These are phyloP conservation scores for Mrakia gelida DNA, from an alignment of 768 basidiomycete species.

Conservation along the genomic window DNA sequence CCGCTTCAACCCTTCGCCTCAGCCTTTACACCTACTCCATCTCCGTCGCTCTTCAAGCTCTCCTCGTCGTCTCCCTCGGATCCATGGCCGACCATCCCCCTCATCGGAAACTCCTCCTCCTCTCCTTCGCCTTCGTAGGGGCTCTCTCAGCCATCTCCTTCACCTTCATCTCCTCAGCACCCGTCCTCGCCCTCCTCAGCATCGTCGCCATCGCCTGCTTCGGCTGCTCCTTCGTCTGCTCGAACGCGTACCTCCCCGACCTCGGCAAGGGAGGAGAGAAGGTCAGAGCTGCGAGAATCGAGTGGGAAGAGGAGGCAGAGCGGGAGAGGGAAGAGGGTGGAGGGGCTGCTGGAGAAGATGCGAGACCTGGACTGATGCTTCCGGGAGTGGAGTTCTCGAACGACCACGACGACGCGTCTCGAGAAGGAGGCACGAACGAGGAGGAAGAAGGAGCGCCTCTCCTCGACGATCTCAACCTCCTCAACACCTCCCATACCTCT, in stretches of 20 bases:
- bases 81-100: constrained; percentile 77
- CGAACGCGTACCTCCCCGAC: constrained; percentile 80
- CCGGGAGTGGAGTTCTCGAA: constrained; percentile 26
- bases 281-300: constrained; percentile 31
- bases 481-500: not conserved
- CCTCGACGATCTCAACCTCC: constrained; percentile 16
- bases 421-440: too few species aligned
- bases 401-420: too few species aligned
- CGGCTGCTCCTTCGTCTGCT: constrained; percentile 77
- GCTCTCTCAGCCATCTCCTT: constrained; percentile 62
- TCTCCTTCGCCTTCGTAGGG: constrained; percentile 69
- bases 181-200: constrained; percentile 59
- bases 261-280: constrained; percentile 61
- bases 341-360: not conserved
- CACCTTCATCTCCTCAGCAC: constrained; percentile 58
- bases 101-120: constrained; percentile 71
- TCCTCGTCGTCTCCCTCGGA: constrained; percentile 94
- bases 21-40: constrained; percentile 84
- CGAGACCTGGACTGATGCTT: constrained; percentile 28
- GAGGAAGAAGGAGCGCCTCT: constrained; percentile 21
- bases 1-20: not conserved
- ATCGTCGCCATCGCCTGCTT: constrained; percentile 79
- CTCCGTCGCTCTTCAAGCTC: constrained; percentile 80
- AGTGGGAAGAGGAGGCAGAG: constrained; percentile 27
- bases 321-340: not conserved